These are phyloP conservation scores for Phaeosphaeriaceae sp. DNA, from an alignment of 2,329 filamentous ascomycete genomes.

Conservation along the genomic window DNA sequence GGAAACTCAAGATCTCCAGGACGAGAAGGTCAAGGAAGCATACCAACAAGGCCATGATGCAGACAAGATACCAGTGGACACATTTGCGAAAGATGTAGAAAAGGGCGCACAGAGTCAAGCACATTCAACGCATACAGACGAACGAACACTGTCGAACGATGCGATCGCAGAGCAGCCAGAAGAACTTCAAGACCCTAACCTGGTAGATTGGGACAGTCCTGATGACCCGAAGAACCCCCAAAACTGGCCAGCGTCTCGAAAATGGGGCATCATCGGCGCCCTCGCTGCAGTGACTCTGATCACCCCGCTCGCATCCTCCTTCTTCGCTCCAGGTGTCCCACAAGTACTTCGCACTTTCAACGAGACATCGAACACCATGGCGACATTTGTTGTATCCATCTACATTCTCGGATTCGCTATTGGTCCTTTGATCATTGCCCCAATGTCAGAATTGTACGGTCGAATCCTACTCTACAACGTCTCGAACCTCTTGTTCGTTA, in stretches of 20 bases:
- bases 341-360: constrained; percentile 49
- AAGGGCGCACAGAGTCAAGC: constrained; percentile 32
- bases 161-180: constrained; percentile 12
- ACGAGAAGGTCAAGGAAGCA: constrained; percentile 29
- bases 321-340: constrained; percentile 67
- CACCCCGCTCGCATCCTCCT: constrained; percentile 47
- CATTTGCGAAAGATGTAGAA: constrained; percentile 31
- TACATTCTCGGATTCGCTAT: constrained; percentile 50
- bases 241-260: constrained; percentile 47
- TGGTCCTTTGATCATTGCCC: constrained; percentile 47
- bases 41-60: constrained; percentile 37
- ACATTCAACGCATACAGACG: constrained; percentile 34
- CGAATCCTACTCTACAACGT: constrained; percentile 41
- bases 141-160: constrained; percentile 26
- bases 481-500: constrained; percentile 58
- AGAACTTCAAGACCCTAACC: constrained; percentile 28
- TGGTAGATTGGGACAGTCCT: constrained; percentile 44
- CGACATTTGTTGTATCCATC: constrained; percentile 48
- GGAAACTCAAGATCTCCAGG: constrained; percentile 24
- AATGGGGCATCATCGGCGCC: constrained; percentile 46
- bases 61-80: constrained; percentile 21
- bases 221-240: constrained; percentile 49
- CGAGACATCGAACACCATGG: constrained; percentile 38
- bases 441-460: constrained; percentile 47
- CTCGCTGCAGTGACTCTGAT: constrained; percentile 47